These are phyloP conservation scores for Aurantiochytrium sp. DNA, from an alignment of 108 stramenopile species.

Conservation along the genomic window DNA sequence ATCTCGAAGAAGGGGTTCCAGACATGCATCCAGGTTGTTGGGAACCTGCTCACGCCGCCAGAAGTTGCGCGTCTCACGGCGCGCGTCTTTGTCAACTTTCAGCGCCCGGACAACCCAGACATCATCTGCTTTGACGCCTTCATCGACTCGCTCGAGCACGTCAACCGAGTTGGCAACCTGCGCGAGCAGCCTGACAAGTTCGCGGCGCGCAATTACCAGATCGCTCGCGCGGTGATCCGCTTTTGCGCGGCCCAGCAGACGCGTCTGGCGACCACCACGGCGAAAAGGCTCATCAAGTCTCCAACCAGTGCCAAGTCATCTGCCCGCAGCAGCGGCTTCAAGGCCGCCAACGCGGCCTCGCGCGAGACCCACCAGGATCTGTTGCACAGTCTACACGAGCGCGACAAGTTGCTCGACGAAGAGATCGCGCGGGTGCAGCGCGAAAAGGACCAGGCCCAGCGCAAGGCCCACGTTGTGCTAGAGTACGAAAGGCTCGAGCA, in stretches of 20 bases:
- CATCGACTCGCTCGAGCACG: background rate
- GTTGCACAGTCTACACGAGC: background rate
- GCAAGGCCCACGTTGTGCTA: background rate
- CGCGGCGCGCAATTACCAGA: background rate
- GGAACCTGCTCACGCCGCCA: background rate
- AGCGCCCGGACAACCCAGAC: background rate
- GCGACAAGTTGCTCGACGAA: background rate
- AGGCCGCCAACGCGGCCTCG: background rate
- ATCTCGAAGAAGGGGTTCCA: background rate
- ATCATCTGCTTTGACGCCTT: background rate
- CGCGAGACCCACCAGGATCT: no score
- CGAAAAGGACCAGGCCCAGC: background rate
- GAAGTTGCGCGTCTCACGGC: conserved; percentile 6
- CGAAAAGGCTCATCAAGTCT: background rate
- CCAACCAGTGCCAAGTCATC: background rate
- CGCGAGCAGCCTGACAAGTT: background rate
- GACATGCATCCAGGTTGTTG: conserved; percentile 15
- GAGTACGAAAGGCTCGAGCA: conserved; percentile 9
- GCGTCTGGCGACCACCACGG: background rate
- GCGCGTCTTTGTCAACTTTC: background rate
- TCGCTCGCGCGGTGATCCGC: background rate
- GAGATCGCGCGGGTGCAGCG: background rate
- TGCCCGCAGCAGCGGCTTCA: background rate
- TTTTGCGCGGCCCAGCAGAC: background rate
- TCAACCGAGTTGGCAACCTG: background rate